phyloP scores from a whole-genome alignment of 441 rosid genomes.

The Aleurites moluccanus region DNA sequence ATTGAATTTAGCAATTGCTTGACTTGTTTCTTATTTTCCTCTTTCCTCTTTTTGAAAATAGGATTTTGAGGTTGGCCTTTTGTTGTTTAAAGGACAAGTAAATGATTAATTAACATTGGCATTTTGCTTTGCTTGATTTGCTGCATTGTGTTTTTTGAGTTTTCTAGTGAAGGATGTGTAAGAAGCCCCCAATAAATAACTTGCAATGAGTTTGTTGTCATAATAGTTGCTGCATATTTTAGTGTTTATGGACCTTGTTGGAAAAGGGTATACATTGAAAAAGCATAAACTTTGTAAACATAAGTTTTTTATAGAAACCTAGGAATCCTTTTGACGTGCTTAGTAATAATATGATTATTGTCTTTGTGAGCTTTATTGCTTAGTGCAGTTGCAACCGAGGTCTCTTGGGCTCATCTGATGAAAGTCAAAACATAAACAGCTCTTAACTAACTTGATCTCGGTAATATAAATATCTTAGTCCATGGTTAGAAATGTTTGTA shows the following conservation, averaged over 20 bases:
- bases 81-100: neutral
- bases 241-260: neutral
- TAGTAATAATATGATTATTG: too few relatives aligned
- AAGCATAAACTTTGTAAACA: neutral
- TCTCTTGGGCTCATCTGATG: neutral
- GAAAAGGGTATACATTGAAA: neutral
- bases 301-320: neutral
- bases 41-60: neutral
- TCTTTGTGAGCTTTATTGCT: neutral
- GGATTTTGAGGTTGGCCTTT: neutral
- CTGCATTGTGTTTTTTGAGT: neutral
- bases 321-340: neutral
- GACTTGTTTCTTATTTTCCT: neutral
- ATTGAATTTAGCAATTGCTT: neutral
- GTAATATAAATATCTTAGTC: neutral
- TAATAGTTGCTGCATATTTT: neutral
- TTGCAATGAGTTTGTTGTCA: constrained; percentile 10
- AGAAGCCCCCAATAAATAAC: neutral
- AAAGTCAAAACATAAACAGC: neutral
- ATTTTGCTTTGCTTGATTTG: neutral
- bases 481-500: neutral
- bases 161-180: neutral
- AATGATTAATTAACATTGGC: neutral
- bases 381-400: neutral
- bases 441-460: neutral